These are phyloP conservation scores for Clitopilus passeckerianus DNA, from an alignment of 768 basidiomycete genomes.

Conservation along the genomic window DNA sequence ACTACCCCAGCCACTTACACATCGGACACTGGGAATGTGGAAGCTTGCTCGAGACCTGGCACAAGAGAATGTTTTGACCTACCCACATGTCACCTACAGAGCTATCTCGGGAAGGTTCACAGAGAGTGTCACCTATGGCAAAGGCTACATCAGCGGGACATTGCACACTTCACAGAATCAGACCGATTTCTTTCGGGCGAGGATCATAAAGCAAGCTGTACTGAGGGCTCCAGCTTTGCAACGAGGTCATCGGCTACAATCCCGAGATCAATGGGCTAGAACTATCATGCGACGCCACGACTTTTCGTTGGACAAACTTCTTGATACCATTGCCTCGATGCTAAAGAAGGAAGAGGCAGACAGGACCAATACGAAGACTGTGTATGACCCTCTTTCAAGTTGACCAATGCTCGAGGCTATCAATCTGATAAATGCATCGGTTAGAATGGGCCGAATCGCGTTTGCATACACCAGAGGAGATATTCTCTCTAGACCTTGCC, in stretches of 20 bases:
- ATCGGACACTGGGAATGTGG: background rate
- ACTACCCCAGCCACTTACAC: background rate
- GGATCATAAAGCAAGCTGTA: background rate
- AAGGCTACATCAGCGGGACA: background rate
- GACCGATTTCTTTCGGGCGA: background rate
- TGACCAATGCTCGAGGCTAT: too few species aligned
- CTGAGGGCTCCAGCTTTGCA: background rate
- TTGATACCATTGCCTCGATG: background rate
- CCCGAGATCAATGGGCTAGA: background rate
- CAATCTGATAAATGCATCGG: too few species aligned
- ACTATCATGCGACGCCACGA: background rate
- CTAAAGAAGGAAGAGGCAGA: background rate
- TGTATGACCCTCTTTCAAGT: background rate
- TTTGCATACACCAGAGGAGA: background rate
- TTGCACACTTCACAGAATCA: background rate
- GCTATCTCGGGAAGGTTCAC: background rate
- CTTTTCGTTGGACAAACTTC: background rate
- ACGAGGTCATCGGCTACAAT: background rate
- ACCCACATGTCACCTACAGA: background rate
- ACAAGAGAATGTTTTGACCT: background rate
- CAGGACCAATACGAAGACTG: background rate
- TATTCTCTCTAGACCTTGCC: background rate
- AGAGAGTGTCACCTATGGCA: background rate
- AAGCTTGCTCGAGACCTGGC: background rate
- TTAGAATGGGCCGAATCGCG: background rate